Evolutionary conservation across 495 filamentous ascomycete genomes (phyloP).

Genomic region (Paragyromitra xinjiangensis): DNA sequence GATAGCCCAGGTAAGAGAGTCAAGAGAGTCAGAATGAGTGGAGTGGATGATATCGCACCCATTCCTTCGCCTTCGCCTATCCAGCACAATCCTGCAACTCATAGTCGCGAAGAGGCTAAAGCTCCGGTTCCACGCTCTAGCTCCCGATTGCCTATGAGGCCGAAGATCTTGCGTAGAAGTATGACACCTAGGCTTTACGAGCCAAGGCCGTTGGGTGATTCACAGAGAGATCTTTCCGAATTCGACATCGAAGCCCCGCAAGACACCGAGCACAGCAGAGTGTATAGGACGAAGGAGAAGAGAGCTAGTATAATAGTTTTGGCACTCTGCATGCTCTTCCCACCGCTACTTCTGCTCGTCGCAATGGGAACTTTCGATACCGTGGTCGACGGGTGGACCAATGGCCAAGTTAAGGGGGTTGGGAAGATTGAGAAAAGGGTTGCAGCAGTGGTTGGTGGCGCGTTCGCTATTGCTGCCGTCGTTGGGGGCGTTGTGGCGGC

Average conservation of each 20-base stretch:
- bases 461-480: slow-evolving; percentile 45
- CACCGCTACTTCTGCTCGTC: slow-evolving; percentile 49
- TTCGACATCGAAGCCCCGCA: slow-evolving; percentile 28
- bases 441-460: slow-evolving; percentile 49
- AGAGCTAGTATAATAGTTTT: slow-evolving; percentile 41
- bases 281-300: slow-evolving; percentile 43
- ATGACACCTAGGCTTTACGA: slow-evolving; percentile 52
- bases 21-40: slow-evolving; percentile 43
- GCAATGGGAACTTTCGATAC: slow-evolving; percentile 54
- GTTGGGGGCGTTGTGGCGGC: slow-evolving; percentile 49
- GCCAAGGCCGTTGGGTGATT: slow-evolving; percentile 44
- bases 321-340: slow-evolving; percentile 51
- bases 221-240: slow-evolving; percentile 41
- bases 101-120: background rate
- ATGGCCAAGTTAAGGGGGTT: slow-evolving; percentile 49
- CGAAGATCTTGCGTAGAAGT: slow-evolving; percentile 46
- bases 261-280: slow-evolving; percentile 1
- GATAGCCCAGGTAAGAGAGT: slow-evolving; percentile 33
- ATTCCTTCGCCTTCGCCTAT: slow-evolving; percentile 12
- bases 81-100: slow-evolving; percentile 11
- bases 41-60: slow-evolving; percentile 33
- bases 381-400: slow-evolving; percentile 45
- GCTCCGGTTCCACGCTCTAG: slow-evolving; percentile 4
- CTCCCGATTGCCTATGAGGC: slow-evolving; percentile 40
- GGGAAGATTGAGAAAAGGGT: slow-evolving; percentile 54